Evolutionary conservation across 176 grass and related monocot species (phyloP), one percentile per base, ranked within the genome.

Genomic region (Sorghum bicolor): DNA sequence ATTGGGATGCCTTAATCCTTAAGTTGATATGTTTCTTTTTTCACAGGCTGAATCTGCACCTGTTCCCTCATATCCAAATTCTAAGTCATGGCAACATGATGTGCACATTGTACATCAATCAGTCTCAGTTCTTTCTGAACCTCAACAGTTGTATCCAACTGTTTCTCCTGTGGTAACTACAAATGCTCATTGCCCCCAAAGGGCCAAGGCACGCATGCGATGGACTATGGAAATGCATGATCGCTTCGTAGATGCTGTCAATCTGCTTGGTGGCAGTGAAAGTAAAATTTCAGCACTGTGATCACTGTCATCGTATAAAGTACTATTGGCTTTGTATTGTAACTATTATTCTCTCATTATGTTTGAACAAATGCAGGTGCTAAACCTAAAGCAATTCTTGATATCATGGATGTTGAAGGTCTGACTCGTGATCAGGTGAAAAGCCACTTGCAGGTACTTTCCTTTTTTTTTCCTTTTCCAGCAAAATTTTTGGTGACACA

Each of bases 161-260:
- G 45, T 75, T 72, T 77, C 61, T 70, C n/a, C 85, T 66, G 32
- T 60, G 30, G 28, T 72, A 58, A n/a, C 63, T 38, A 43, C 25
- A 47, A 76, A 50, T 60, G 62, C 50, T 2, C 15, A 10, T 30
- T 38, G 52, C 26, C 19, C 80, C 19, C 64, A 78, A 52, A 63
- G 13, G 36, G 17, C 55, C 57, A 78, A 60, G 24, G 50, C 50
- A 22, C 73, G 86, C 10, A 83, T 36, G 52, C 79, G 80, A 20
- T 88, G 86, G 86, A 78, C 64, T 72, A 40, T 31, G 32, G 86
- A 88, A 57, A 65, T 88, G 24, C 86, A 88, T 64, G 86, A 83
- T 38, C 68, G 71, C 43, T 88, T 88, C 41, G 24, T 64, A 83
- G 80, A 88, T 12, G 80, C 86, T 37, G 72, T 88, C 19, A 82